Conservation (phyloP, 257 asterid genomes). For the Solanum chiquidenum region DNA sequence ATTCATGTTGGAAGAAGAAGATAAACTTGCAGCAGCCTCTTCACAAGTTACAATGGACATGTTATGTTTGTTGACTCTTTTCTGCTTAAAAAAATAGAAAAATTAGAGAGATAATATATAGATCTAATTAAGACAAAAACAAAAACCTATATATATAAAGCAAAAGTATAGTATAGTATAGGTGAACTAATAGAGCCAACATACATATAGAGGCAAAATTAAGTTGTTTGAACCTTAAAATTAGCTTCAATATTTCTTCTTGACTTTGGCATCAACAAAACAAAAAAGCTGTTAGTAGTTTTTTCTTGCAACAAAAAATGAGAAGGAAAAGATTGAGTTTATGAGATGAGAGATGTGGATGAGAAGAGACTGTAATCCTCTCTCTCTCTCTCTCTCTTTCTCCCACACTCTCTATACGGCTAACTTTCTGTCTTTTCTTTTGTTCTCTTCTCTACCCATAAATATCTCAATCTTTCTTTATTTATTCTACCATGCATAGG, state of each 20-base stretch:
- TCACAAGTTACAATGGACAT: conserved; percentile 82
- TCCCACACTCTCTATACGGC: conserved; percentile 11
- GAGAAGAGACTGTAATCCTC: conserved; percentile 31
- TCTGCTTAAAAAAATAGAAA: background rate
- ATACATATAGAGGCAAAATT: background rate
- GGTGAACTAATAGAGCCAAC: conserved; percentile 24
- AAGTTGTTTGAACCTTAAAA: background rate
- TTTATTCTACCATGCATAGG: background rate
- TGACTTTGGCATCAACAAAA: background rate
- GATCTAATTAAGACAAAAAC: conserved; percentile 40
- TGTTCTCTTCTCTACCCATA: background rate
- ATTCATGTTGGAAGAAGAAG: conserved; percentile 52
- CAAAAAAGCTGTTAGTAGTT: background rate
- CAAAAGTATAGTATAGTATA: conserved; percentile 10
- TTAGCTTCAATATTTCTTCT: background rate
- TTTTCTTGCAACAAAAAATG: conserved; percentile 16
- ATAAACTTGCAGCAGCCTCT: conserved; percentile 53
- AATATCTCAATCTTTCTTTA: background rate
- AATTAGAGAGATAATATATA: background rate
- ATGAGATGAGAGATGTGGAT: conserved; percentile 33
- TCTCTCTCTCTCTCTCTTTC: background rate
- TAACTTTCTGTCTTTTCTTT: background rate
- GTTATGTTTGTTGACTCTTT: conserved; percentile 1
- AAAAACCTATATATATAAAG: conserved; percentile 5
- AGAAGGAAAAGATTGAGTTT: background rate